Conservation (phyloP, 768 basidiomycete genomes). For the Calocera viscosa region DNA sequence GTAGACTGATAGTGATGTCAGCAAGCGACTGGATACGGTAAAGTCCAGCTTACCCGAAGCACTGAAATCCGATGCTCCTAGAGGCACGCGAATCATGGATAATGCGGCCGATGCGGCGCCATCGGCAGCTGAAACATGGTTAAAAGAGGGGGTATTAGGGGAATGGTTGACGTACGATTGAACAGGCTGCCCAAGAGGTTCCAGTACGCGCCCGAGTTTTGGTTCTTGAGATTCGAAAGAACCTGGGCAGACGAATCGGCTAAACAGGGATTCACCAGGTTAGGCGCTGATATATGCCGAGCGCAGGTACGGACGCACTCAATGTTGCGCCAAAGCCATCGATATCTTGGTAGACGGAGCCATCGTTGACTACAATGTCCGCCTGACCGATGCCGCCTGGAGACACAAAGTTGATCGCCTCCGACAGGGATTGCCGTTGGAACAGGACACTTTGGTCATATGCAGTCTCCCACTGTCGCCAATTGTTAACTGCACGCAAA, state of each 20-base stretch:
- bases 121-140: constrained; percentile 32
- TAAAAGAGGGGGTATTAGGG: neutral
- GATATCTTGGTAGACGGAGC: constrained; percentile 12
- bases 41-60: neutral
- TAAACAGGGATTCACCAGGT: neutral
- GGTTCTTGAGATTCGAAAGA: constrained; percentile 50
- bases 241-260: constrained; percentile 55
- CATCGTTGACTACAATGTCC: constrained; percentile 9
- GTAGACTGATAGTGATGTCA: neutral
- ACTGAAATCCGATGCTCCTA: constrained; percentile 59
- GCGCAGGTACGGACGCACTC: neutral
- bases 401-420: constrained; percentile 11
- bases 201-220: constrained; percentile 47
- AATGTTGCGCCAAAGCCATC: constrained; percentile 15
- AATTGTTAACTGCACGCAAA: neutral
- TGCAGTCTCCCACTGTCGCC: neutral
- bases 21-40: neutral
- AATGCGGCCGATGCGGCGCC: constrained; percentile 52
- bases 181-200: constrained; percentile 48
- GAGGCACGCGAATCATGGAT: constrained; percentile 53
- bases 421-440: neutral
- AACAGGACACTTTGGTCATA: neutral
- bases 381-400: constrained; percentile 8
- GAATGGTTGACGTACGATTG: constrained; percentile 20
- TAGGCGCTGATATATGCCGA: neutral